Evolutionary conservation across 257 asterid genomes (phyloP), one percentile per base, ranked within the genome.

Genomic region (Mitragyna speciosa): DNA sequence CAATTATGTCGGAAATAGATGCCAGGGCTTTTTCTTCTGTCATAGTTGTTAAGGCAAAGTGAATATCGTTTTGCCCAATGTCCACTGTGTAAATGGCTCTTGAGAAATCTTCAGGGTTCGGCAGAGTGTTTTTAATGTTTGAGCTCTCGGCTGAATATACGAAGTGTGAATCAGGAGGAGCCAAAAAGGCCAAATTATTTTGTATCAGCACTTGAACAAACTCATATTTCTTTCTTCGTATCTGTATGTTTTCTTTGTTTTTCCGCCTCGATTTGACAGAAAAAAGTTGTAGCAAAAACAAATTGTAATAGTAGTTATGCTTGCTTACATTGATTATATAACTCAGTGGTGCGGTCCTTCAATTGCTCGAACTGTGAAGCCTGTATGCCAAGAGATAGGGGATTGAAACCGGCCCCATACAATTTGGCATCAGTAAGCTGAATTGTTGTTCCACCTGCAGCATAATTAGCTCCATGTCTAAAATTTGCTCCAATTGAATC

Each of bases 1-100:
- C 81, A 51, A 80, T 43, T 39, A 83, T 78, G 43, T 9, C 16
- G 33, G 83, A 79, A 52, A 85, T 78, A 26, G 67, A 65, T 14
- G 82, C 71, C 58, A 43, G 51, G 17, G 73, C 79, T 76, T 83
- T 48, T 67, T 79, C 78, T 56, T 65, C 82, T 26, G 82, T 26
- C 56, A 9, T 71, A 5, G 76, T 20, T 36, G 10, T 59, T 45
- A 83, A 47, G 39, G 67, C 82, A 79, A 70, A 77, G 73, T 77
- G 78, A 24, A 86, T 59, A 45, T 86, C 89, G 73, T 86, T 86
- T 61, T 81, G 89, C 28, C 86, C 86, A 7, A 33, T 81, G 16
- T 86, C 89, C 2, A 83, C 41, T 0, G 83, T 83, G 70, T 75
- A 86, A 2, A 86, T 80, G 48, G 87, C 89, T 33, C 64, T 81